These are phyloP conservation scores for Tricholoma saponaceum DNA, from an alignment of 768 basidiomycete species.

Conservation along the genomic window DNA sequence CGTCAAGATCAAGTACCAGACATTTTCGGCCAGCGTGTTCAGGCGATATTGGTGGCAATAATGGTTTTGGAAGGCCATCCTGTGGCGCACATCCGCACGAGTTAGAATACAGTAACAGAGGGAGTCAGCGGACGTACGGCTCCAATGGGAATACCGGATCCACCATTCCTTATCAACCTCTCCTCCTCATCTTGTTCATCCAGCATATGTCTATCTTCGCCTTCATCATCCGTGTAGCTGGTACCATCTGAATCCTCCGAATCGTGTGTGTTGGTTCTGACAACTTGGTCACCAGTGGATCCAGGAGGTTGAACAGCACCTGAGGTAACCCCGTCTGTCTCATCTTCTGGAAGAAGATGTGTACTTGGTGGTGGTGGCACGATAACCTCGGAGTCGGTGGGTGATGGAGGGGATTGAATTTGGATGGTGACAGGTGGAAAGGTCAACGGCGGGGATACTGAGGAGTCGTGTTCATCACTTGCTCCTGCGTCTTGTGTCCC, in stretches of 20 bases:
- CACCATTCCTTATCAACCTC: constrained; percentile 80
- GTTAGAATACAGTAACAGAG: neutral
- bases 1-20: constrained; percentile 93
- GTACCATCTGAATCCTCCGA: constrained; percentile 58
- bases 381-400: constrained; percentile 27
- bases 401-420: constrained; percentile 21
- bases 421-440: constrained; percentile 15
- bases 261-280: constrained; percentile 34
- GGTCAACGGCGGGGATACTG: constrained; percentile 8
- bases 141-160: constrained; percentile 91
- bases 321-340: constrained; percentile 83
- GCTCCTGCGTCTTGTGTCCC: constrained; percentile 7
- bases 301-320: constrained; percentile 90
- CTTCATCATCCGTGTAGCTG: constrained; percentile 64
- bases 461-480: constrained; percentile 5
- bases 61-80: constrained; percentile 83
- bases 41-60: constrained; percentile 77
- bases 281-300: constrained; percentile 53
- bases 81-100: constrained; percentile 23
- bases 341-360: constrained; percentile 50
- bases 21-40: constrained; percentile 92
- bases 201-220: constrained; percentile 45
- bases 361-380: constrained; percentile 30
- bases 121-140: constrained; percentile 51
- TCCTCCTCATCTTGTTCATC: constrained; percentile 87